phyloP scores from a whole-genome alignment of 495 filamentous ascomycete species.

The Neurospora terricola region DNA sequence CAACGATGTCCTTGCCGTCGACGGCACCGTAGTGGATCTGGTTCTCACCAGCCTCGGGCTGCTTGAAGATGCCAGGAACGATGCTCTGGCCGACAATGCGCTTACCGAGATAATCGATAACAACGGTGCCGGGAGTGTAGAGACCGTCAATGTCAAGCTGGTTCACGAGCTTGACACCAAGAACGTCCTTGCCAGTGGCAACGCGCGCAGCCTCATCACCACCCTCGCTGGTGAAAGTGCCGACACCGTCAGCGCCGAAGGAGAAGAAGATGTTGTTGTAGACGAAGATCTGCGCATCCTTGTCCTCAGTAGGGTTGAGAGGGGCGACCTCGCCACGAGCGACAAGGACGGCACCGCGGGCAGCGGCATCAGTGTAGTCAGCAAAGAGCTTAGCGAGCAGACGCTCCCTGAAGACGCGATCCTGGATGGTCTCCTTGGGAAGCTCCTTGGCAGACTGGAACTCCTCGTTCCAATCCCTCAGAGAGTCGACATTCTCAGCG shows the following conservation, averaged over 20 bases:
- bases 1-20: constrained; percentile 92
- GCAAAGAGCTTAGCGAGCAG: constrained; percentile 92
- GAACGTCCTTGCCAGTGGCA: constrained; percentile 92
- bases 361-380: constrained; percentile 93
- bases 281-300: constrained; percentile 95
- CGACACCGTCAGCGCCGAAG: constrained; percentile 94
- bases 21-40: constrained; percentile 99
- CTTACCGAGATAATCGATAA: constrained; percentile 95
- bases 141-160: constrained; percentile 91
- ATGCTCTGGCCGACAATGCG: constrained; percentile 97
- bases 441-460: constrained; percentile 94
- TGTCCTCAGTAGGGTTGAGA: constrained; percentile 89
- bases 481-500: constrained; percentile 82
- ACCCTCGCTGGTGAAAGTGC: constrained; percentile 91
- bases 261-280: constrained; percentile 99
- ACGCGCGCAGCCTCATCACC: constrained; percentile 95
- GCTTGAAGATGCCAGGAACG: constrained; percentile 98
- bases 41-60: constrained; percentile 91
- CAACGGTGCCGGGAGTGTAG: constrained; percentile 90
- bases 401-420: constrained; percentile 91
- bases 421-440: constrained; percentile 84
- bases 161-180: constrained; percentile 88
- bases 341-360: constrained; percentile 85
- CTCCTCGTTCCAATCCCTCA: constrained; percentile 98
- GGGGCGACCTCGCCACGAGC: constrained; percentile 88